These are phyloP conservation scores for Zygotorulaspora chibaensis DNA, from an alignment of 805 yeast species.

Conservation along the genomic window DNA sequence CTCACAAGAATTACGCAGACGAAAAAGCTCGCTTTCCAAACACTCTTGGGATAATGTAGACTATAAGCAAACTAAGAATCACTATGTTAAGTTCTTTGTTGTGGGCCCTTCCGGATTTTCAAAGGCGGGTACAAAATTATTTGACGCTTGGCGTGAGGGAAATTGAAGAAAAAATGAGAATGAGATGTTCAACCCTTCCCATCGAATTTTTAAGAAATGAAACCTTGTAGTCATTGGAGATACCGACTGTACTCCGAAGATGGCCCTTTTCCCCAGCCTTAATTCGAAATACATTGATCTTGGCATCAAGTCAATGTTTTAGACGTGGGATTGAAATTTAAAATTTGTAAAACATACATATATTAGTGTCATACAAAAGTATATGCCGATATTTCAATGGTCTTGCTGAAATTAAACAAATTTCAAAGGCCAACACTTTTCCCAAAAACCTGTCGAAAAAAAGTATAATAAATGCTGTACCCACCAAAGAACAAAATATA, in stretches of 20 bases:
- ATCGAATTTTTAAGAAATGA: too few relatives aligned
- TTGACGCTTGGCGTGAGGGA: conserved; percentile 1
- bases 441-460: neutral
- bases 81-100: conserved; percentile 26
- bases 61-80: conserved; percentile 22
- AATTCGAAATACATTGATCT: too few relatives aligned
- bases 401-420: neutral
- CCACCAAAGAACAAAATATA: neutral
- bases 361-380: too few relatives aligned
- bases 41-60: conserved; percentile 10
- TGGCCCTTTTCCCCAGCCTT: too few relatives aligned
- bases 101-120: conserved; percentile 32
- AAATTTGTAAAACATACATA: too few relatives aligned
- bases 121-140: conserved; percentile 17
- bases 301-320: too few relatives aligned
- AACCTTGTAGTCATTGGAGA: too few relatives aligned
- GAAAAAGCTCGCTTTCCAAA: neutral
- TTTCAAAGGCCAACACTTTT: neutral
- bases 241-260: too few relatives aligned
- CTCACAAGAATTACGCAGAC: conserved; percentile 3
- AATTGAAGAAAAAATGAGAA: neutral
- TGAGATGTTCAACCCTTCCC: too few relatives aligned
- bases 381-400: neutral
- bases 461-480: neutral
- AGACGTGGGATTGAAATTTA: too few relatives aligned